Evolutionary conservation across 1,284 basidiomycete genomes (phyloP).

Genomic region (Cutaneotrichosporon cutaneum): DNA sequence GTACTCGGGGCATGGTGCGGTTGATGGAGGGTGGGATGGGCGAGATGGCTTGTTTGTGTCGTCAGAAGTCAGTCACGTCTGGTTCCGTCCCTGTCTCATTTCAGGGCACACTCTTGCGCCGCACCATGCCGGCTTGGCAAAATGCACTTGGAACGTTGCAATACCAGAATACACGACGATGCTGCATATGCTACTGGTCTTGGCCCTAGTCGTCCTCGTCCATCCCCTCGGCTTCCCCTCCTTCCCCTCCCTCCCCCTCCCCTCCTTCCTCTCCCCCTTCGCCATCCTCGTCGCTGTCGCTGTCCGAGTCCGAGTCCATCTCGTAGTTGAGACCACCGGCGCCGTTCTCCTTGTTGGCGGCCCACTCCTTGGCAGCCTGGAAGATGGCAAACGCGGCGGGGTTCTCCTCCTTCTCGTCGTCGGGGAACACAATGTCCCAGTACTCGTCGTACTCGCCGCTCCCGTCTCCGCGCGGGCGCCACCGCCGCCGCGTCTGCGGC

Average conservation of each 20-base stretch:
- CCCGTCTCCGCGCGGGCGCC: constrained; percentile 76
- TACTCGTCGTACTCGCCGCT: constrained; percentile 81
- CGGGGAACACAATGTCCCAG: constrained; percentile 90
- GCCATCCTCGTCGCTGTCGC: constrained; percentile 32
- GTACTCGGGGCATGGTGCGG: neutral
- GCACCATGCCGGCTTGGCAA: too few relatives aligned
- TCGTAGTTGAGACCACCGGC: constrained; percentile 42
- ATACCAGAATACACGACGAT: neutral
- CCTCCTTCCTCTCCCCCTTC: too few relatives aligned
- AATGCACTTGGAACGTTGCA: too few relatives aligned
- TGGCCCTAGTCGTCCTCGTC: constrained; percentile 21
- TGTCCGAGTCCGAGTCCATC: constrained; percentile 40
- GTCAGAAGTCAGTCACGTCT: constrained; percentile 8
- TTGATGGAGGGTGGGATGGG: neutral
- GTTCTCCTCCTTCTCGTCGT: constrained; percentile 88
- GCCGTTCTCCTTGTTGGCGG: constrained; percentile 39
- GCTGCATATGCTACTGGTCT: constrained; percentile 13
- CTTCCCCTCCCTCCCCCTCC: constrained; percentile 13
- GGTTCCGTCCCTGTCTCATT: too few relatives aligned
- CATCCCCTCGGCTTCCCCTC: constrained; percentile 15
- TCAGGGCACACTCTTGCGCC: too few relatives aligned
- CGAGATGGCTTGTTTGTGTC: neutral
- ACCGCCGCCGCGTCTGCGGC: constrained; percentile 83
- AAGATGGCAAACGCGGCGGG: constrained; percentile 90
- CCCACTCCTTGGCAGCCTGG: constrained; percentile 89